Evolutionary conservation across 805 yeast species (phyloP), one percentile per base, ranked within the genome.

Genomic region (Tetrapisispora namnaoensis): DNA sequence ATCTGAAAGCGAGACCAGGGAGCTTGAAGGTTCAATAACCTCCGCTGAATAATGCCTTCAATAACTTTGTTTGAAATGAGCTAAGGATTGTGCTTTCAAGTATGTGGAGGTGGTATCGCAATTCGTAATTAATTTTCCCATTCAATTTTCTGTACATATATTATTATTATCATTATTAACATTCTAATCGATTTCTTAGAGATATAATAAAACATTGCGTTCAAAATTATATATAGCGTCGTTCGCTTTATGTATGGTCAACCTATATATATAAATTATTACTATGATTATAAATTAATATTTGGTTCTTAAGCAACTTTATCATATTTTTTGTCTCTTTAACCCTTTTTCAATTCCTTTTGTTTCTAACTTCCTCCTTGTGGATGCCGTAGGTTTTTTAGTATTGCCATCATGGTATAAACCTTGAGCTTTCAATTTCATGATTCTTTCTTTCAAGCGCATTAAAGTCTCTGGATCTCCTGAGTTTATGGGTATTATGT

Each of bases 401-500:
- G 68, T 41, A n/a, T 49, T 55, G 51, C 51, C 75, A 67, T 59
- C 76, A 74, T 42, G 73, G 51, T 38, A 70, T 44, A 22, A 67
- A 65, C 32, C 55, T 37, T 11, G 24, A 18, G 37, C 30, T 37
- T 41, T 45, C 6, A 75, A 53, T 11, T 27, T 11, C 2, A 42
- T 46, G 42, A 56, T 53, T 51, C 75, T 57, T 5, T 51, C 46
- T 32, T 57, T 53, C 35, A 62, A 54, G 10, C 37, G 39, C 10
- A 49, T 41, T 0, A 55, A 41, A 14, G 61, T 68, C 4, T 63
- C 54, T 3, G 48, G 48, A 1, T 44, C 46, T 10, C 49, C 47
- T 0, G 71, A 69, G 42, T 69, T 69, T 6, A 75, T 60, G 1
- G 67, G 65, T 4, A 79, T 66, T 1, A 76, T 53, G 49, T 73